A percentile compares a stretch with the other conserved stretches of the same genome.
Conservation (phyloP, 352 stramenopile genomes). For the Globisporangium lucens region DNA sequence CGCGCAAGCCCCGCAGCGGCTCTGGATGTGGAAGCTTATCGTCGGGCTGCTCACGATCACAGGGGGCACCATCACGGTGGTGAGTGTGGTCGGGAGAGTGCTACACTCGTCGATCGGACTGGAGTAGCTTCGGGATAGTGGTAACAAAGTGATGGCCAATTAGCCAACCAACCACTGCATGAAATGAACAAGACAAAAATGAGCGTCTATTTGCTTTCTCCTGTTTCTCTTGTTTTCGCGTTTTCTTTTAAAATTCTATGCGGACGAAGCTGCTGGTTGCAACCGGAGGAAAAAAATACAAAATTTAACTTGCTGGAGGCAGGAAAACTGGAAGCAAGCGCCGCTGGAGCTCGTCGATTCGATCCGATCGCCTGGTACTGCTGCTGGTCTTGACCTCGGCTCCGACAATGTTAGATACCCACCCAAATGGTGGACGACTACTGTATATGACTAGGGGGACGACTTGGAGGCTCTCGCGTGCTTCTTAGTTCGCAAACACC, state of each 20-base stretch:
- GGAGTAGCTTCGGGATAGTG: no score
- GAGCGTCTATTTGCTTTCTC: slow-evolving; percentile 5
- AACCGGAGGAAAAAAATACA: slow-evolving; percentile 10
- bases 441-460: slow-evolving; percentile 7
- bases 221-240: slow-evolving; percentile 10
- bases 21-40: slow-evolving; percentile 72
- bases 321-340: not conserved
- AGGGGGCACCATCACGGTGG: not conserved
- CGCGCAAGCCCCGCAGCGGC: slow-evolving; percentile 41
- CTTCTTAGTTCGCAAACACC: slow-evolving; percentile 34
- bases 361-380: not conserved
- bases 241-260: slow-evolving; percentile 13
- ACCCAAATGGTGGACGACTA: slow-evolving; percentile 22
- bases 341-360: not conserved
- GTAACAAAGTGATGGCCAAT: no score
- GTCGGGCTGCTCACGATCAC: slow-evolving; percentile 21
- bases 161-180: not conserved
- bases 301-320: slow-evolving; percentile 17
- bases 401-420: slow-evolving; percentile 19
- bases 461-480: not conserved
- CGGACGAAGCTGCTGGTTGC: not conserved
- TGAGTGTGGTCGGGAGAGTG: slow-evolving; percentile 4
- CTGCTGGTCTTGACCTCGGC: not conserved
- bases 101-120: slow-evolving; percentile 7
- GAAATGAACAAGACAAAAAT: not conserved